Evolutionary conservation across 805 yeast genomes (phyloP), one percentile per base, ranked within the genome.

Genomic region (Cyberlindnera japonica): DNA sequence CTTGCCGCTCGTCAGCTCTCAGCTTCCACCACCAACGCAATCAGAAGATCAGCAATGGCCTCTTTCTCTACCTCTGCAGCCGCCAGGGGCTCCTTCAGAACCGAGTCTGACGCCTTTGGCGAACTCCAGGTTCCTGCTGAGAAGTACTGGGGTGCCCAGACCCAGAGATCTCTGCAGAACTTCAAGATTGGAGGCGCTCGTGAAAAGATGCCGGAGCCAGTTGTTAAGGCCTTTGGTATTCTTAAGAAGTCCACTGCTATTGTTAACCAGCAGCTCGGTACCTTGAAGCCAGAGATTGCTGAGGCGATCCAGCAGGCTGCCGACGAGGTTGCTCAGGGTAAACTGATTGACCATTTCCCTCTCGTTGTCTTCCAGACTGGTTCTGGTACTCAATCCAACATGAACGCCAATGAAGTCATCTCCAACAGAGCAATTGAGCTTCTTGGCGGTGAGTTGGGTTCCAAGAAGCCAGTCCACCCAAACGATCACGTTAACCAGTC

Each of bases 301-400:
- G 69, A 67, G 26, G 95, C 95, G 37, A 93, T 93, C 62, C 81
- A 86, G 69, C 75, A 81, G 62, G 99, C 98, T 37, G 97, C 98
- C 44, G 83, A 89, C 55, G 99, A 93, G 67, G 98, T 93, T 28
- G 74, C 85, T 35, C 87, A 83, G 55, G 99, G 99, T 51, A 86
- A 88, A 65, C 77, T 93, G 62, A 75, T 79, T 48, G 95, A 84
- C 58, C 96, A 93, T 67, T 93, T 93, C 81, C 99, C 99, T 43
- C 74, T 93, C 64, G 99, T 93, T 44, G 97, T 93, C 26, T 93
- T 89, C 84, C 99, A 93, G 73, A 93, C 99, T 45, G 99, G 99
- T 45, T 86, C 96, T 23, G 99, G 99, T 64, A 93, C 99, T 43
- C 99, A 93, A 70, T 83, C 95, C 49, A 93, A 93, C 75, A 93